Evolutionary conservation across 352 stramenopile species (phyloP), one percentile per base, ranked within the genome.

Genomic region (Globisporangium takayamanum): DNA sequence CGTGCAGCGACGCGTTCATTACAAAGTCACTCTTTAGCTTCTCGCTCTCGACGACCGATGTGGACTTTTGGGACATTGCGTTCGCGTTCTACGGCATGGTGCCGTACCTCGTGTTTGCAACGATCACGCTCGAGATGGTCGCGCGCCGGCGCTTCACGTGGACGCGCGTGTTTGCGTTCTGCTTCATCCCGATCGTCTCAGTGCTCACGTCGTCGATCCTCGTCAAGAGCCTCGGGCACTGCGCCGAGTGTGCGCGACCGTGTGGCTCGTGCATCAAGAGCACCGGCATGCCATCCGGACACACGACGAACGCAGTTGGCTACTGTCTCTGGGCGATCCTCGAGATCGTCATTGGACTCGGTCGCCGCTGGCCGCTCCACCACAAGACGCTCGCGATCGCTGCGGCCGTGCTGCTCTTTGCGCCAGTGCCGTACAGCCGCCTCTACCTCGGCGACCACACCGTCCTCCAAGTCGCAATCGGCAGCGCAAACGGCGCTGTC

Each of bases 391-490:
- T 58, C 18, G 57, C 58, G 0, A 41, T 59, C 28, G n/a, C 37
- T 18, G 51, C 33, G 11, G 20, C n/a, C 22, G n/a, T 67, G 36
- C 60, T 80, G 41, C 60, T 86, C 44, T 76, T 83, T 26, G 64
- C 71, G 8, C 72, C 74, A 2, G 70, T 87, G 2, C 73, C 76
- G 0, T 87, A 82, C 68, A 75, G 74, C 47, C 76, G 76, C 56
- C 48, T 84, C 46, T 82, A 87, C 60, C 41, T 87, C 26, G 76
- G 76, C 33, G 76, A 87, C 62, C 76, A 87, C 70, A 80, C 73
- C 33, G 49, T 51, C 11, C 57, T 84, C 33, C 76, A 87, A 59
- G 74, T 82, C 44, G 60, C 33, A 30, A 73, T 87, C 33, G 76
- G 76, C 44, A 71, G 59, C 49, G 63, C 54, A 3, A 41, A 80